A percentile compares a stretch with the other conserved stretches of the same genome.
Evolutionary conservation across 2,329 filamentous ascomycete genomes (phyloP).

Genomic region (Lasiodiplodia sp.): DNA sequence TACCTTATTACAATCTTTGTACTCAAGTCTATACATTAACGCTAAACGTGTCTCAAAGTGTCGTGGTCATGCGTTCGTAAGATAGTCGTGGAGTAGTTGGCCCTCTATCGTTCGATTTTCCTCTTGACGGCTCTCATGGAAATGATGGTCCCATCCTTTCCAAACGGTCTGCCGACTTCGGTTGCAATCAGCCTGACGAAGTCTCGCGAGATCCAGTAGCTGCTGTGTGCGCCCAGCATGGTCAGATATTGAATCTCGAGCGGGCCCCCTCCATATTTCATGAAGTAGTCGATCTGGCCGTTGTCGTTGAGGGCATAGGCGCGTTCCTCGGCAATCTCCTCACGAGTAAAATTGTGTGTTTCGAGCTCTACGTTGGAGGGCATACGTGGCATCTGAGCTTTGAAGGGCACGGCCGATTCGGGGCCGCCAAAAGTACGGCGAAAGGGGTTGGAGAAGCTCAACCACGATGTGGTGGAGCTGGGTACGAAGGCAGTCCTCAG

Average conservation of each 20-base stretch:
- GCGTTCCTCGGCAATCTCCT: constrained; percentile 90
- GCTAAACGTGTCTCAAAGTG: not conserved
- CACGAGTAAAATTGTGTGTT: constrained; percentile 90
- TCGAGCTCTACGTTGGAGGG: constrained; percentile 79
- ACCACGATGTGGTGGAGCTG: constrained; percentile 64
- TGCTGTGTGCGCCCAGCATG: constrained; percentile 94
- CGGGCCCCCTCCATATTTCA: constrained; percentile 83
- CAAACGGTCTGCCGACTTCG: constrained; percentile 80
- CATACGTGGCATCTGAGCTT: constrained; percentile 44
- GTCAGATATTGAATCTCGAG: constrained; percentile 96
- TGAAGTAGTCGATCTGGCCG: constrained; percentile 90
- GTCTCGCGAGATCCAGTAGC: constrained; percentile 88
- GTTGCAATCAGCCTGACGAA: constrained; percentile 90
- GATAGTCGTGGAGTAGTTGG: not conserved
- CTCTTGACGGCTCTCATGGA: constrained; percentile 63
- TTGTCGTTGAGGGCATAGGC: constrained; percentile 93
- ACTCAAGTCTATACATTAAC: not conserved
- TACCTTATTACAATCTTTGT: constrained; percentile 16
- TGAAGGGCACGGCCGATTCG: constrained; percentile 42
- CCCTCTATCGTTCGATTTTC: constrained; percentile 36
- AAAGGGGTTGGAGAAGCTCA: constrained; percentile 52
- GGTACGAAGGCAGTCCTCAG: constrained; percentile 83
- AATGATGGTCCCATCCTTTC: constrained; percentile 64
- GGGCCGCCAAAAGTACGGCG: constrained; percentile 37
- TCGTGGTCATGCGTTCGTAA: constrained; percentile 13